Base-by-base conservation (phyloP, 2,329 filamentous ascomycete genomes). In the Dactylellina haptotyla region DNA sequence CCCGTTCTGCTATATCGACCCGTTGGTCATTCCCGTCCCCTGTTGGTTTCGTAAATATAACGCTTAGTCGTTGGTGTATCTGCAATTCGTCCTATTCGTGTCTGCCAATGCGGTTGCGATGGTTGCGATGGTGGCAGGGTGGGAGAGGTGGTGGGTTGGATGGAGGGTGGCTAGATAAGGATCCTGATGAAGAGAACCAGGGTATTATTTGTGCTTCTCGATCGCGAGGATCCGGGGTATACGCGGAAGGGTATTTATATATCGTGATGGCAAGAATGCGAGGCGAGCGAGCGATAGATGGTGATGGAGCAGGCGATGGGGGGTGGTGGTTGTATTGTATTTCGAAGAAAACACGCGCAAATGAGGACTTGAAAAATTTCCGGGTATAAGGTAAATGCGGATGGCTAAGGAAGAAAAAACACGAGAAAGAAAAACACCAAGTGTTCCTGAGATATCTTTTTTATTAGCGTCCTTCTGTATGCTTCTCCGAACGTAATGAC, bases 261-360 rank as follows among this genome's bases (percentile, higher is more conserved):
- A n/a, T n/a, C n/a, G n/a, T n/a, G n/a, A n/a, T n/a, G n/a, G n/a
- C n/a, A n/a, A n/a, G n/a, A n/a, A n/a, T n/a, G n/a, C n/a, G n/a
- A n/a, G n/a, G n/a, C n/a, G n/a, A n/a, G n/a, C n/a, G n/a, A n/a
- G n/a, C n/a, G n/a, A n/a, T n/a, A n/a, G n/a, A n/a, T n/a, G n/a
- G n/a, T n/a, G n/a, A n/a, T n/a, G n/a, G n/a, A n/a, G n/a, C n/a
- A n/a, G n/a, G n/a, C n/a, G n/a, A n/a, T n/a, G n/a, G n/a, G n/a
- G n/a, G n/a, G n/a, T 39, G 34, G 20, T 57, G 53, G 32, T 41
- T 12, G 34, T 37, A 25, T 18, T 14, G 23, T 32, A 25, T 14
- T 30, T 8, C 5, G 46, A 30, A n/a, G 16, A 20, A 57, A 70
- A 70, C 65, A 62, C 65, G 65, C 65, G 65, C 65, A 62, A 56